phyloP scores from a whole-genome alignment of 108 stramenopile species.

The Skeletonema costatum region DNA sequence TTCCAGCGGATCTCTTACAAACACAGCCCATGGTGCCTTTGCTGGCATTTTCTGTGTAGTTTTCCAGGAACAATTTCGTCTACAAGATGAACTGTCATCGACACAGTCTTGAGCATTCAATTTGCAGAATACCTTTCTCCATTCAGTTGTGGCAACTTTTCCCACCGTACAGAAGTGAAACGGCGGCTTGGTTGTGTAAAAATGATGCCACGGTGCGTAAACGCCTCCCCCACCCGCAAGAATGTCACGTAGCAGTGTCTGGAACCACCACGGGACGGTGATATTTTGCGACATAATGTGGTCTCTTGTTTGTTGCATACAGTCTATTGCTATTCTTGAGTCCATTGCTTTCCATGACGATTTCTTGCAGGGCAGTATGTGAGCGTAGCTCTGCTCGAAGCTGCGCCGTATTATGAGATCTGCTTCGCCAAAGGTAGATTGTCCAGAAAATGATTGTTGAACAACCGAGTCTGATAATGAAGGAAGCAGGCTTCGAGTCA shows the following conservation, averaged over 20 bases:
- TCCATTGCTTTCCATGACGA: constrained; percentile 1
- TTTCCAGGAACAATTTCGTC: constrained; percentile 19
- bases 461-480: not conserved
- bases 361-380: constrained; percentile 17
- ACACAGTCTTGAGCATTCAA: constrained; percentile 34
- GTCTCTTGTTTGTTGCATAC: constrained; percentile 11
- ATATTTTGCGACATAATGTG: not conserved
- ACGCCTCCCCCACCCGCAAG: constrained; percentile 10
- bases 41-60: constrained; percentile 6
- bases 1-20: constrained; percentile 69
- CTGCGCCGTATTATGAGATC: constrained; percentile 35
- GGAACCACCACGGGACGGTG: constrained; percentile 65
- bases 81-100: not conserved
- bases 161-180: constrained; percentile 55
- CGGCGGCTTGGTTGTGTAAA: constrained; percentile 41
- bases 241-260: constrained; percentile 55
- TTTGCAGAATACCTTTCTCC: constrained; percentile 38
- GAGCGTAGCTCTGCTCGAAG: constrained; percentile 34
- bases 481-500: not conserved
- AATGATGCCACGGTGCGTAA: constrained; percentile 52
- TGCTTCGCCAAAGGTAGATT: constrained; percentile 9
- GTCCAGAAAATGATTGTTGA: not conserved
- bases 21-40: constrained; percentile 40
- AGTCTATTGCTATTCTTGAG: constrained; percentile 12
- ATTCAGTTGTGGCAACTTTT: constrained; percentile 55